Evolutionary conservation across 2,329 filamentous ascomycete species (phyloP).

Genomic region (Diaporthe sp.): DNA sequence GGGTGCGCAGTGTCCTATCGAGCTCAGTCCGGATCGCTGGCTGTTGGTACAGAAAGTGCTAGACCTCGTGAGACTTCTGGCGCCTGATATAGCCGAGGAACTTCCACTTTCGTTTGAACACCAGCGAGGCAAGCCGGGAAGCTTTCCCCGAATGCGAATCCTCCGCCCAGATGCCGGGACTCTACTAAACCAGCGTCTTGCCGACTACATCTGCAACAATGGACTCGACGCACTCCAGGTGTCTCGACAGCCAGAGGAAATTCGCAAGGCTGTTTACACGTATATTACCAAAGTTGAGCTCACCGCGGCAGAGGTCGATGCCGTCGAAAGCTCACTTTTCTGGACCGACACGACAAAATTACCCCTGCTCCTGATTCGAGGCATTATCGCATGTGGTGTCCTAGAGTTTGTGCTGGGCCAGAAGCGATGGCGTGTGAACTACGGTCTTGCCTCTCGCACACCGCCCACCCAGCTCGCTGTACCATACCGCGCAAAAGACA

Average conservation of each 20-base stretch:
- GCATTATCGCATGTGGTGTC: conserved; percentile 66
- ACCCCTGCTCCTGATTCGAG: conserved; percentile 59
- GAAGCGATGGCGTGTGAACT: conserved; percentile 75
- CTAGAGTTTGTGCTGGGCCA: conserved; percentile 62
- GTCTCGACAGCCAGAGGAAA: background rate
- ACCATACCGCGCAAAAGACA: conserved; percentile 70
- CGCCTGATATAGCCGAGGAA: background rate
- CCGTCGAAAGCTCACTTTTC: conserved; percentile 49
- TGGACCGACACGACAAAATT: conserved; percentile 48
- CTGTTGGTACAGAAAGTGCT: background rate
- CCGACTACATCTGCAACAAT: background rate
- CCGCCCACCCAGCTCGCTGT: conserved; percentile 62
- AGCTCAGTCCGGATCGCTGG: conserved; percentile 13
- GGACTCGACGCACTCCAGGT: background rate
- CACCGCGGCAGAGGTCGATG: conserved; percentile 41
- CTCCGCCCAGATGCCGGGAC: background rate
- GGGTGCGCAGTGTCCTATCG: background rate
- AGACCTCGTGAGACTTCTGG: background rate
- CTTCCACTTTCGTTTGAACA: background rate
- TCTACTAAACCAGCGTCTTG: background rate
- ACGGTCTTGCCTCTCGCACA: conserved; percentile 61
- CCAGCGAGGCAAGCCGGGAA: background rate
- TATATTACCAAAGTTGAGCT: conserved; percentile 57
- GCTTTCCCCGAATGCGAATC: conserved; percentile 13
- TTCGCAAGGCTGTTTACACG: conserved; percentile 1